Percentiles rank a stretch among this genome's conserved stretches.
phyloP scores from a whole-genome alignment of 179 eudicot genomes.

The Dionaea muscipula region DNA sequence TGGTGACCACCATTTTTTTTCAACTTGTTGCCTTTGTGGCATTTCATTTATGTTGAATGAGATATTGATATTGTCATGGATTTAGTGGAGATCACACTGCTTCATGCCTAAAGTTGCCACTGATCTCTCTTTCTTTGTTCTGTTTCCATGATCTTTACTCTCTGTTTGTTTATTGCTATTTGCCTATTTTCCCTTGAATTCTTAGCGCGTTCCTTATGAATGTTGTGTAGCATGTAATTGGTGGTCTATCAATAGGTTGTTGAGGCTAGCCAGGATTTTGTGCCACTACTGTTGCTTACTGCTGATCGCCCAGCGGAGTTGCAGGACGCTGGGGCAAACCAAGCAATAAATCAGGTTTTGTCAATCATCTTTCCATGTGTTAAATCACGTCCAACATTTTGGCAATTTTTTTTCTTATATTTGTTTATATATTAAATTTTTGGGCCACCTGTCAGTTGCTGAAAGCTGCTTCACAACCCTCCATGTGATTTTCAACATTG shows the following conservation, averaged over 20 bases:
- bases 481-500: too few species aligned
- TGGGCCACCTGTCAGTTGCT: too few species aligned
- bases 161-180: not conserved
- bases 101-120: not conserved
- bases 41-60: too few species aligned
- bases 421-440: too few species aligned
- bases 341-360: constrained; percentile 84
- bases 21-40: too few species aligned
- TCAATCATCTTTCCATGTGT: not conserved
- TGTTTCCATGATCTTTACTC: not conserved
- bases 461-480: too few species aligned
- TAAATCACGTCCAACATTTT: not conserved
- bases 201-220: not conserved
- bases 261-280: constrained; percentile 92
- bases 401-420: too few species aligned
- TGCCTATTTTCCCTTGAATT: not conserved
- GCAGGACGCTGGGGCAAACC: constrained; percentile 86
- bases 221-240: not conserved
- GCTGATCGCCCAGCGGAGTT: constrained; percentile 97
- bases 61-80: not conserved
- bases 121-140: not conserved
- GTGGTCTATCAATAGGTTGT: constrained; percentile 48
- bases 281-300: constrained; percentile 73
- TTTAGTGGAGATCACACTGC: not conserved
- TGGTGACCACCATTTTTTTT: too few species aligned